These are phyloP conservation scores for Pyracantha coccinea DNA, from an alignment of 331 rosid genomes.

Conservation along the genomic window DNA sequence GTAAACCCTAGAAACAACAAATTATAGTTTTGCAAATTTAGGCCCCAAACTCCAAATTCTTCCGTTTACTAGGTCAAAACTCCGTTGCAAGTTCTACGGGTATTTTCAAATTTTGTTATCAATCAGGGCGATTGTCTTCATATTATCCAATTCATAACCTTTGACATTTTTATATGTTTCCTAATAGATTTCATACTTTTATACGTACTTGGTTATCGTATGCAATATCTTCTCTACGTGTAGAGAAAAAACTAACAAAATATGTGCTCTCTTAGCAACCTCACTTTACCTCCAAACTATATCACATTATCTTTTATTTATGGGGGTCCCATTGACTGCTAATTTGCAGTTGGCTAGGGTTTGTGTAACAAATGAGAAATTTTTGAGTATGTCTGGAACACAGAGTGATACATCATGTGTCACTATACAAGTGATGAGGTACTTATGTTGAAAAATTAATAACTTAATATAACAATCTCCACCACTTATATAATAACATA, in stretches of 20 bases:
- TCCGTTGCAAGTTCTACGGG: neutral
- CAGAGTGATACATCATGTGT: fast-evolving
- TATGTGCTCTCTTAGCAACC: neutral
- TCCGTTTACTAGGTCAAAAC: neutral
- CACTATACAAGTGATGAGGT: too few relatives aligned
- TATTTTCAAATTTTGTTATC: too few relatives aligned
- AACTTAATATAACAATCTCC: too few relatives aligned
- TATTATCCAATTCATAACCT: too few relatives aligned
- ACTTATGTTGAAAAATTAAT: too few relatives aligned
- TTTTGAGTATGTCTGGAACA: fast-evolving
- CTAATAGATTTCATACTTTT: neutral
- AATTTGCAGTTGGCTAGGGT: neutral
- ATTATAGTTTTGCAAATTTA: neutral
- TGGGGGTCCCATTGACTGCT: neutral
- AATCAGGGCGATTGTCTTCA: neutral
- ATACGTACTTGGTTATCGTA: neutral
- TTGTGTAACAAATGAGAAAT: too few relatives aligned
- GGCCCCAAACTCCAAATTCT: neutral
- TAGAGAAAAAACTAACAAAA: neutral
- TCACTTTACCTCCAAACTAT: neutral
- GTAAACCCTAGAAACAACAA: neutral
- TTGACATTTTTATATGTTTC: neutral
- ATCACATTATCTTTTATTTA: neutral
- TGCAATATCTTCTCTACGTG: neutral
- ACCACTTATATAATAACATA: too few relatives aligned